Base-by-base conservation (phyloP, 2,329 filamentous ascomycete species). In the Talaromyces sp. region DNA sequence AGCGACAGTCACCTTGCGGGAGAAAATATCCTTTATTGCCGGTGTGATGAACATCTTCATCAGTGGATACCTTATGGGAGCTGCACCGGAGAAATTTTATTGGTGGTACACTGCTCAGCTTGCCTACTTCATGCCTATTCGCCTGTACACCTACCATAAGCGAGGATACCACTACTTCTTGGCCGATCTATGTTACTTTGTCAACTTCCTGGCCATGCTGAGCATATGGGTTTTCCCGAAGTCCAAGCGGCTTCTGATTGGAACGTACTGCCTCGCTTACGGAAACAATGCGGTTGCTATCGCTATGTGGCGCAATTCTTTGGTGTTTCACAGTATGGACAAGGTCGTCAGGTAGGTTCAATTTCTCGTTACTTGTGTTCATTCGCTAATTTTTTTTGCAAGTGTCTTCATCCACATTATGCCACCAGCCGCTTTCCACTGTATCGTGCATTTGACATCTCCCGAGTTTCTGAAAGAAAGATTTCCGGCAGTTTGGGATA, bases 331-430 rank as follows among this genome's bases (percentile, higher is more conserved):
- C 82, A 96, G 92, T 74, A 89, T 99, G 79, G 95, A 99, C 84
- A 99, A 99, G 79, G 93, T 98, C 67, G 96, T 93, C 13, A 95
- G 92, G 75, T 88, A 78, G 70, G 80, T 69, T 57, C 41, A 15
- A 43, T 52, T 7, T 39, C 11, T 39, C 25, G 25, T 61, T 37
- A 52, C 22, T 22, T 5, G 37, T 6, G n/a, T n/a, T n/a, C 19
- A 50, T n/a, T 13, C 6, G 15, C 37, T 59, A 59, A 39, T 13
- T 2, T 10, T 10, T 27, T 5, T 39, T 35, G 11, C 35, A 67
- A 90, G 88, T 76, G 85, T 99, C n/a, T 99, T 99, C 81, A 97
- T 99, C 71, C 95, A 99, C 78, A 96, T 99, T 73, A 99, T 99
- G 94, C 95, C 95, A 0, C 97, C 93, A 69, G 94, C 91, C 6